Percentiles rank a stretch among this genome's conserved stretches.
Evolutionary conservation across 108 stramenopile genomes (phyloP).

Genomic region (Cylindrotheca closterium): DNA sequence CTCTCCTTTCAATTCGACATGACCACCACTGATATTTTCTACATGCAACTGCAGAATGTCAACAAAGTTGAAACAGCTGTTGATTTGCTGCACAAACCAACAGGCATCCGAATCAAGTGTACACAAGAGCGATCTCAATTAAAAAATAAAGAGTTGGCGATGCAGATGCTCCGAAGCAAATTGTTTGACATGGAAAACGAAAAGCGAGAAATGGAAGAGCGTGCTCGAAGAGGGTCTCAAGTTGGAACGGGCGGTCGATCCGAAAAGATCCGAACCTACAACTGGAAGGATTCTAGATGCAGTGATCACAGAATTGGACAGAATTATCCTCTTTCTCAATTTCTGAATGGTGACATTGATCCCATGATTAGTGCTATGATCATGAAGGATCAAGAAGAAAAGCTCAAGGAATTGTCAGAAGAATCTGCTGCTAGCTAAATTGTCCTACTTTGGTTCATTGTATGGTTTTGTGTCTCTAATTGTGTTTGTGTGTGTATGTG

Average conservation of each 20-base stretch:
- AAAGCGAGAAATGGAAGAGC: slow-evolving; percentile 79
- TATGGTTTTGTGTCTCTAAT: too few species aligned
- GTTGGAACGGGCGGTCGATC: slow-evolving; percentile 94
- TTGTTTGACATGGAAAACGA: slow-evolving; percentile 86
- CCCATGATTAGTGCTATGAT: slow-evolving; percentile 77
- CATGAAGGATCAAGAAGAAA: slow-evolving; percentile 83
- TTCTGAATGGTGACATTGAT: slow-evolving; percentile 78
- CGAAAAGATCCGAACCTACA: slow-evolving; percentile 98
- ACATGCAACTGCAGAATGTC: slow-evolving; percentile 71
- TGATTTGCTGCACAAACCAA: slow-evolving; percentile 93
- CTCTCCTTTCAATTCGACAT: neutral
- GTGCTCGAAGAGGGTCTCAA: slow-evolving; percentile 76
- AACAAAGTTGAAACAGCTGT: slow-evolving; percentile 99
- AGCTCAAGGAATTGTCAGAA: slow-evolving; percentile 34
- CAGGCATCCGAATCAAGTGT: slow-evolving; percentile 94
- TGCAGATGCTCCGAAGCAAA: slow-evolving; percentile 90
- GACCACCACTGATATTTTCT: neutral
- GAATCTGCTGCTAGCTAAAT: slow-evolving; percentile 4
- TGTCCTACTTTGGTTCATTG: too few species aligned
- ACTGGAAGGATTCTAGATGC: slow-evolving; percentile 95
- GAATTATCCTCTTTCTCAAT: slow-evolving; percentile 74
- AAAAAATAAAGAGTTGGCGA: slow-evolving; percentile 93
- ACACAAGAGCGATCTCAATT: slow-evolving; percentile 97
- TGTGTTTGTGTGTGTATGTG: too few species aligned
- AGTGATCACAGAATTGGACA: slow-evolving; percentile 93